These are phyloP conservation scores for Aspergillus ostianus DNA, from an alignment of 495 filamentous ascomycete genomes.

Conservation along the genomic window DNA sequence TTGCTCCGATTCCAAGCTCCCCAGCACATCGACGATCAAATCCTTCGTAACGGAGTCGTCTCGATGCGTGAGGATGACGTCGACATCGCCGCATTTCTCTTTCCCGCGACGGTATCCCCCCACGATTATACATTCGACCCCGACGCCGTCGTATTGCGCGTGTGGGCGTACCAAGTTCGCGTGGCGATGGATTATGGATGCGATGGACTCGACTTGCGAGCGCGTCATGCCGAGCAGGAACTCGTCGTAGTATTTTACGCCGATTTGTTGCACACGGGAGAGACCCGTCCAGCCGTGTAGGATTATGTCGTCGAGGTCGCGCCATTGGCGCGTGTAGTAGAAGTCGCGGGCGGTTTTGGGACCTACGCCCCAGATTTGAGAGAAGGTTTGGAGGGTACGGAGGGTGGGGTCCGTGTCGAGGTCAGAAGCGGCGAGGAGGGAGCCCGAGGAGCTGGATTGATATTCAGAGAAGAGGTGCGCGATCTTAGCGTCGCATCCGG, in stretches of 20 bases:
- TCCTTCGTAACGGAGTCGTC: slow-evolving; percentile 62
- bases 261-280: slow-evolving; percentile 83
- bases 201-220: slow-evolving; percentile 70
- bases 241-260: slow-evolving; percentile 93
- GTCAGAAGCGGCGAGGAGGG: slow-evolving; percentile 59
- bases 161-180: slow-evolving; percentile 51
- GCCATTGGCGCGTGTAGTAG: slow-evolving; percentile 74
- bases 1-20: slow-evolving; percentile 60
- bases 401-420: slow-evolving; percentile 64
- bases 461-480: slow-evolving; percentile 78
- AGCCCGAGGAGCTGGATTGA: slow-evolving; percentile 51
- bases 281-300: slow-evolving; percentile 77
- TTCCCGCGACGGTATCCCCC: slow-evolving; percentile 89
- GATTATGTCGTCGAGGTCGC: slow-evolving; percentile 77
- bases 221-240: slow-evolving; percentile 70
- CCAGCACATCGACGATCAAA: slow-evolving; percentile 66
- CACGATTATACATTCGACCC: slow-evolving; percentile 70
- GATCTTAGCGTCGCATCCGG: slow-evolving; percentile 80
- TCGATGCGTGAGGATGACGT: slow-evolving; percentile 80
- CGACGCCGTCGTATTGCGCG: slow-evolving; percentile 31
- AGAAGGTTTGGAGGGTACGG: slow-evolving; percentile 64
- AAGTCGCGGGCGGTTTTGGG: slow-evolving; percentile 79
- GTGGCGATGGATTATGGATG: slow-evolving; percentile 55
- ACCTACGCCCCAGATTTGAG: slow-evolving; percentile 88
- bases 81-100: slow-evolving; percentile 70